A percentile compares a stretch with the other conserved stretches of the same genome.
These are phyloP conservation scores for Yarrowia hollandica DNA, from an alignment of 805 yeast genomes.

Conservation along the genomic window DNA sequence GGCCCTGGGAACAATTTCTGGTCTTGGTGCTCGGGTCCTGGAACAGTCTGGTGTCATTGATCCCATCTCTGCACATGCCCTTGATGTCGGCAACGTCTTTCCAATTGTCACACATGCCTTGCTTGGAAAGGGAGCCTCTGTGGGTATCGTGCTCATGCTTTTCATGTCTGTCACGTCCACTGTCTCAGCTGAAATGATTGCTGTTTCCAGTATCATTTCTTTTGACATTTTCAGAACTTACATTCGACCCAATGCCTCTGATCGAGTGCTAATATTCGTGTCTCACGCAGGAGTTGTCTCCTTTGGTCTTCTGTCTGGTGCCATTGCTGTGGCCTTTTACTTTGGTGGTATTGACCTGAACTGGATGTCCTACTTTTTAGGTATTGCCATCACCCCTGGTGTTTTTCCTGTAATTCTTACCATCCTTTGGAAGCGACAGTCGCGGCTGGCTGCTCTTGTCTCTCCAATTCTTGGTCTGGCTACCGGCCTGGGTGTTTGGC, in stretches of 20 bases:
- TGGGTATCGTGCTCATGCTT: constrained; percentile 53
- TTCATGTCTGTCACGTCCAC: constrained; percentile 48
- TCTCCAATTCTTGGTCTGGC: constrained; percentile 30
- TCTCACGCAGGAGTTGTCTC: constrained; percentile 49
- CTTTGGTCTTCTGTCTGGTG: constrained; percentile 59
- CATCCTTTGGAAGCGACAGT: constrained; percentile 50
- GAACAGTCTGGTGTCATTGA: constrained; percentile 46
- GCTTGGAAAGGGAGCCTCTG: constrained; percentile 84
- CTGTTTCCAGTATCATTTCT: constrained; percentile 47
- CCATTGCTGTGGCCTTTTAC: constrained; percentile 72
- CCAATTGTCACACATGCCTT: constrained; percentile 76
- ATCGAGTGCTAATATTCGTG: constrained; percentile 45
- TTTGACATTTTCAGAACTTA: constrained; percentile 51
- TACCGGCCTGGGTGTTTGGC: constrained; percentile 29
- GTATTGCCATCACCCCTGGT: constrained; percentile 57
- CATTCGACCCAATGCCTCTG: constrained; percentile 46
- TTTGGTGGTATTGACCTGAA: constrained; percentile 85
- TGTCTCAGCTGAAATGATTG: constrained; percentile 46
- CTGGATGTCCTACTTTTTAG: constrained; percentile 60
- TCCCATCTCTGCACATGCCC: constrained; percentile 77
- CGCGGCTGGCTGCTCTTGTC: constrained; percentile 23
- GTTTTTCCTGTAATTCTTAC: constrained; percentile 45
- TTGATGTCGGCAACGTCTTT: constrained; percentile 58
- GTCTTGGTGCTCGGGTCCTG: constrained; percentile 48
- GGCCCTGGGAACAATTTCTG: constrained; percentile 41